These are phyloP conservation scores for Pulveroboletus sp. DNA, from an alignment of 768 basidiomycete genomes.

Conservation along the genomic window DNA sequence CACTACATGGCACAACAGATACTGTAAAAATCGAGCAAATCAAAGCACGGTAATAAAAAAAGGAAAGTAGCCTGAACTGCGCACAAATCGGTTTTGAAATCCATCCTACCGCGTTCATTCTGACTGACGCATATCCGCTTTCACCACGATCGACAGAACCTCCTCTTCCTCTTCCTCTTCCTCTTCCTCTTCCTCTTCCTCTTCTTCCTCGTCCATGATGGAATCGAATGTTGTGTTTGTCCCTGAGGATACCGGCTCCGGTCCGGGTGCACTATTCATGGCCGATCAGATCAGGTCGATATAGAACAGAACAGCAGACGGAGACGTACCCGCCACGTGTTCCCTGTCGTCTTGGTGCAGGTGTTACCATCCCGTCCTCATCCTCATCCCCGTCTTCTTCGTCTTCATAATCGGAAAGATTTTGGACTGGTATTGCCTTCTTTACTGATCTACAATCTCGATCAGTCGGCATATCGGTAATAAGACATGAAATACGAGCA, in stretches of 20 bases:
- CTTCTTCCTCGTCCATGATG: constrained; percentile 53
- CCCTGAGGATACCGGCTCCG: constrained; percentile 4
- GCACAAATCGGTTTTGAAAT: too few species aligned
- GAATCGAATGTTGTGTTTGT: constrained; percentile 39
- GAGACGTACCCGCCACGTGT: constrained; percentile 10
- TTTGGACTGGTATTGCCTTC: constrained; percentile 30
- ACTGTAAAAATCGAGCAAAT: too few species aligned
- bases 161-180: constrained; percentile 33
- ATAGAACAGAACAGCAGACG: neutral
- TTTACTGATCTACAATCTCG: constrained; percentile 35
- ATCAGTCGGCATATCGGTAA: neutral
- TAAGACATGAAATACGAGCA: neutral
- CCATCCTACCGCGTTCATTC: too few species aligned
- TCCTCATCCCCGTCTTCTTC: constrained; percentile 21
- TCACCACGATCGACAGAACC: constrained; percentile 33
- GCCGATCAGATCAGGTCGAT: neutral
- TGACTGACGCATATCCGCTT: too few species aligned
- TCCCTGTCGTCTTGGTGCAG: constrained; percentile 23
- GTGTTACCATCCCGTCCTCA: constrained; percentile 41
- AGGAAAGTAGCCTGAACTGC: too few species aligned
- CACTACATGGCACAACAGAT: too few species aligned
- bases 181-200: constrained; percentile 38
- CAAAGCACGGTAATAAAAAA: too few species aligned
- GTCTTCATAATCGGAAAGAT: constrained; percentile 27
- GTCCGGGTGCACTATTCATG: constrained; percentile 2